Evolutionary conservation across 1,284 basidiomycete species (phyloP).

Genomic region (Microbotryum saponariae): DNA sequence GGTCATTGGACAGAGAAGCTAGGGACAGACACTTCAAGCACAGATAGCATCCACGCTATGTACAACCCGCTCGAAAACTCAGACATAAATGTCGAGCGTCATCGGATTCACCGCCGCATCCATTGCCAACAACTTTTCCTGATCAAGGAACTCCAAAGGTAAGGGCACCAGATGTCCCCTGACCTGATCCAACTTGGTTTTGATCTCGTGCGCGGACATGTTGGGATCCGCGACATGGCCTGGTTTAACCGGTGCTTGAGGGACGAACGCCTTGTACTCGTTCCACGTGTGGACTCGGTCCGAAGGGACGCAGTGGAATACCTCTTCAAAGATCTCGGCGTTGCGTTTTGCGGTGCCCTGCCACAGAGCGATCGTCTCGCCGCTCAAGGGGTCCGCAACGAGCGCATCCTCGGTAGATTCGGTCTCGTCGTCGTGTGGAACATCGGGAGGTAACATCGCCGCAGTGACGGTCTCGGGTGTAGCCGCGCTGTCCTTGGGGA

Average conservation of each 20-base stretch:
- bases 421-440: conserved; percentile 48
- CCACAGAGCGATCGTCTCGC: conserved; percentile 57
- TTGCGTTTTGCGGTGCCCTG: conserved; percentile 48
- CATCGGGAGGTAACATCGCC: conserved; percentile 72
- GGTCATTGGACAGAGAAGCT: too few relatives aligned
- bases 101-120: conserved; percentile 22
- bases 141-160: conserved; percentile 37
- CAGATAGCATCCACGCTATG: too few relatives aligned
- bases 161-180: conserved; percentile 47
- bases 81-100: conserved; percentile 7
- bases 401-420: conserved; percentile 51
- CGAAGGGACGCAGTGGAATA: conserved; percentile 74
- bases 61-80: too few relatives aligned
- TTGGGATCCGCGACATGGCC: conserved; percentile 59
- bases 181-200: conserved; percentile 51
- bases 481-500: conserved; percentile 29
- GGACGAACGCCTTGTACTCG: conserved; percentile 51
- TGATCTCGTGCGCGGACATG: conserved; percentile 31
- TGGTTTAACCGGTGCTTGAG: conserved; percentile 49
- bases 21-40: too few relatives aligned
- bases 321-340: conserved; percentile 65
- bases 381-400: conserved; percentile 66
- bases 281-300: conserved; percentile 56
- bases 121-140: conserved; percentile 11
- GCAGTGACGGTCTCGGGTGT: conserved; percentile 45